phyloP scores from a whole-genome alignment of 1,139 yeast species.

The Blastobotrys raffinosifermentans region DNA sequence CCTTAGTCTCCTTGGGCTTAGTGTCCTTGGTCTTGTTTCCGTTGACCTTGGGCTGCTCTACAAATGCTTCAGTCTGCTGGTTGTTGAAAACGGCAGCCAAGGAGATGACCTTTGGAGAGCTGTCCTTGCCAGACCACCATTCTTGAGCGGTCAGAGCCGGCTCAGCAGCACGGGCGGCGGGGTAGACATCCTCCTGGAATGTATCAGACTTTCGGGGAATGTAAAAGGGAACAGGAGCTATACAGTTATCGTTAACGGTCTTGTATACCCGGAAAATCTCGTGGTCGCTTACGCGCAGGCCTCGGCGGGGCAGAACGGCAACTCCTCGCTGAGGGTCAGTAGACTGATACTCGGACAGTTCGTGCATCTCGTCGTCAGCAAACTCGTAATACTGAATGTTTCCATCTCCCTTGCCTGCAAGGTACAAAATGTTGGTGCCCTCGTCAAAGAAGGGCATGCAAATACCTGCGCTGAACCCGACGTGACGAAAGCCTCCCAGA shows the following conservation, averaged over 20 bases:
- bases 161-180: constrained; percentile 76
- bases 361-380: constrained; percentile 66
- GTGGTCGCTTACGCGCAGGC: constrained; percentile 72
- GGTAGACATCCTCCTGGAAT: constrained; percentile 88
- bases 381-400: constrained; percentile 90
- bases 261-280: constrained; percentile 79
- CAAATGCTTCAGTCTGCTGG: constrained; percentile 35
- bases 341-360: constrained; percentile 80
- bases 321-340: constrained; percentile 95
- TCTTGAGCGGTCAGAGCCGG: constrained; percentile 78
- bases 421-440: constrained; percentile 68
- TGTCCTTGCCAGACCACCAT: constrained; percentile 71
- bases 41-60: constrained; percentile 12
- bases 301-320: constrained; percentile 79
- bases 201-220: constrained; percentile 93
- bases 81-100: constrained; percentile 80
- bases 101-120: constrained; percentile 70
- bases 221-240: constrained; percentile 85
- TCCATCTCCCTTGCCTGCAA: constrained; percentile 98
- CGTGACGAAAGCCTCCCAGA: constrained; percentile 75
- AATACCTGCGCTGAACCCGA: constrained; percentile 91
- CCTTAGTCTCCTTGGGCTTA: constrained; percentile 8
- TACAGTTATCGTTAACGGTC: constrained; percentile 70
- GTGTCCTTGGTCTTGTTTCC: constrained; percentile 4
- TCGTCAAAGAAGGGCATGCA: constrained; percentile 86